Percentiles rank a stretch among this genome's conserved stretches.
These are phyloP conservation scores for Chrysoporthe austroafricana DNA, from an alignment of 2,329 filamentous ascomycete species.

Conservation along the genomic window DNA sequence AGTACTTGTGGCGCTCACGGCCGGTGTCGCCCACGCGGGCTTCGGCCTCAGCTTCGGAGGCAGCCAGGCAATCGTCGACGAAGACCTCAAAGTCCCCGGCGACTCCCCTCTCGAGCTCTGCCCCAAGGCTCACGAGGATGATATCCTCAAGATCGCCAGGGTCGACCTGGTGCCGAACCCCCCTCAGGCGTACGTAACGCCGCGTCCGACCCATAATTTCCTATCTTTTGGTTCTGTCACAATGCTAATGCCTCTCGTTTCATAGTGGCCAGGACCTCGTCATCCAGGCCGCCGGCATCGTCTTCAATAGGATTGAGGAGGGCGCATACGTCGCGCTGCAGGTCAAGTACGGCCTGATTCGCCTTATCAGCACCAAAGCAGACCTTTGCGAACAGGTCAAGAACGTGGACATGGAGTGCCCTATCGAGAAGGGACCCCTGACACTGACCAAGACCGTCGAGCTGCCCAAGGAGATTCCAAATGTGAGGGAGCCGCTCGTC, in stretches of 20 bases:
- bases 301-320: conserved; percentile 72
- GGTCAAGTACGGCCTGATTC: conserved; percentile 95
- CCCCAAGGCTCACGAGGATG: conserved; percentile 62
- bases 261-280: conserved; percentile 74
- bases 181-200: conserved; percentile 72
- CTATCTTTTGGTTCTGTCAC: neutral
- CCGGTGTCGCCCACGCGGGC: conserved; percentile 48
- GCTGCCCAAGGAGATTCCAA: conserved; percentile 84
- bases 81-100: conserved; percentile 72
- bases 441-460: conserved; percentile 79
- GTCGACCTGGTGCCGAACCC: conserved; percentile 88
- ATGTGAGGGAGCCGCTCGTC: conserved; percentile 58
- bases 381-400: conserved; percentile 88
- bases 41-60: conserved; percentile 50
- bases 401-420: conserved; percentile 88
- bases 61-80: conserved; percentile 52
- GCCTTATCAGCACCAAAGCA: conserved; percentile 77
- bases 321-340: conserved; percentile 81
- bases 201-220: conserved; percentile 5
- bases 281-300: conserved; percentile 78
- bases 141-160: conserved; percentile 76
- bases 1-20: conserved; percentile 50
- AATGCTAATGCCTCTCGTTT: conserved; percentile 9
- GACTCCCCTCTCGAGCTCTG: conserved; percentile 87
- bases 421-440: conserved; percentile 78